These are phyloP conservation scores for Meira miltonrushii DNA, from an alignment of 1,284 basidiomycete species.

Conservation along the genomic window DNA sequence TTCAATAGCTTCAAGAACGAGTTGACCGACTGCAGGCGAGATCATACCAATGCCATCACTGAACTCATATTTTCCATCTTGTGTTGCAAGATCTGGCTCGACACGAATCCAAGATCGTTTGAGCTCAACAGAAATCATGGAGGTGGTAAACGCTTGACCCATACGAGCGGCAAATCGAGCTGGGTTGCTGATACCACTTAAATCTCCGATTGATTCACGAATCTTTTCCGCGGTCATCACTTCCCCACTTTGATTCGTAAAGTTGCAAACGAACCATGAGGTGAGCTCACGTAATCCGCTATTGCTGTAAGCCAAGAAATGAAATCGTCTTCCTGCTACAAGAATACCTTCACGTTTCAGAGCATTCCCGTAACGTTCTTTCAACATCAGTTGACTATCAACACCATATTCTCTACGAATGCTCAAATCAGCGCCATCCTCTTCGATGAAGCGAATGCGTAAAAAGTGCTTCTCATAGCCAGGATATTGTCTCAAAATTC, in stretches of 20 bases:
- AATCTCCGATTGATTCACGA: slow-evolving; percentile 63
- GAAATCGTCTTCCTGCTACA: slow-evolving; percentile 65
- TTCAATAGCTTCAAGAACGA: slow-evolving; percentile 51
- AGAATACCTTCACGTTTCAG: slow-evolving; percentile 63
- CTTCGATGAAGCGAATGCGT: slow-evolving; percentile 1
- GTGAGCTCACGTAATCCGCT: slow-evolving; percentile 67
- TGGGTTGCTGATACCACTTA: slow-evolving; percentile 62
- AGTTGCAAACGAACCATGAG: slow-evolving; percentile 64
- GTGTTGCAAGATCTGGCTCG: slow-evolving; percentile 10
- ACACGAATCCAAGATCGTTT: slow-evolving; percentile 56
- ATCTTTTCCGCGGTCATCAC: slow-evolving; percentile 60
- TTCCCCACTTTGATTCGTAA: slow-evolving; percentile 45
- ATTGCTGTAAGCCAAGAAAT: slow-evolving; percentile 69
- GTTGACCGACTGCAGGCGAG: slow-evolving; percentile 60
- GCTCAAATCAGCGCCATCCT: slow-evolving; percentile 4
- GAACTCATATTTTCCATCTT: slow-evolving; percentile 55
- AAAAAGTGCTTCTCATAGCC: slow-evolving; percentile 5
- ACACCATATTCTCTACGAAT: background rate
- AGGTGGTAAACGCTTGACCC: slow-evolving; percentile 75
- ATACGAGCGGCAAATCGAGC: slow-evolving; percentile 74
- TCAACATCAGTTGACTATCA: slow-evolving; percentile 3
- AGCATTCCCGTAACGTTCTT: slow-evolving; percentile 60
- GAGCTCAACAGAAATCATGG: slow-evolving; percentile 65
- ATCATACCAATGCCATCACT: slow-evolving; percentile 69
- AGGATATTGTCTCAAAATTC: slow-evolving; percentile 6